phyloP scores from a whole-genome alignment of 495 filamentous ascomycete species.

The Recurvomyces mirabilis region DNA sequence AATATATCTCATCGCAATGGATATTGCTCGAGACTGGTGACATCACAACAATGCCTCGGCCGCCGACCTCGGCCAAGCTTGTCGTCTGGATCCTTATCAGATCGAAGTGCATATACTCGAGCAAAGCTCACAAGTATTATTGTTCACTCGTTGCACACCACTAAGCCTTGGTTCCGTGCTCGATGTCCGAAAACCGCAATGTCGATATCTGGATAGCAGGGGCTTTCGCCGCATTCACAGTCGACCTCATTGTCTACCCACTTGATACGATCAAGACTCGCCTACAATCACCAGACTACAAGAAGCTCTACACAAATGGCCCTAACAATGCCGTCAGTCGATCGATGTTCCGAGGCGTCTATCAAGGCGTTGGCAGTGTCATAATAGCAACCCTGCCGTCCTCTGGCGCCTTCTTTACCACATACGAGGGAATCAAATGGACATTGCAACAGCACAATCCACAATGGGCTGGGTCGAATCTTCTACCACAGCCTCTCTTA shows the following conservation, averaged over 20 bases:
- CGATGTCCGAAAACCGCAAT: no score
- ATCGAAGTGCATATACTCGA: no score
- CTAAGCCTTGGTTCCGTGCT: no score
- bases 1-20: no score
- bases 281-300: conserved; percentile 65
- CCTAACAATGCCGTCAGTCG: conserved; percentile 42
- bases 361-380: conserved; percentile 81
- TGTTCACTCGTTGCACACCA: no score
- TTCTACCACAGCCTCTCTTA: conserved; percentile 50
- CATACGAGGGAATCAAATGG: conserved; percentile 66
- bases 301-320: conserved; percentile 46
- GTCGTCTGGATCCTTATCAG: no score
- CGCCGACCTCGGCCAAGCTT: no score
- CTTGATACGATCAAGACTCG: conserved; percentile 80
- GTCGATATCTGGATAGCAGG: conserved; percentile 42
- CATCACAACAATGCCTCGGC: no score
- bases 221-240: conserved; percentile 66
- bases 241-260: conserved; percentile 73
- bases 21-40: no score
- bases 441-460: conserved; percentile 39
- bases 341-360: conserved; percentile 60
- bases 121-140: no score
- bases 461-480: conserved; percentile 25
- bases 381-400: conserved; percentile 80
- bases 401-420: conserved; percentile 84